These are phyloP conservation scores for Podaxis pistillaris DNA, from an alignment of 768 basidiomycete genomes.

Conservation along the genomic window DNA sequence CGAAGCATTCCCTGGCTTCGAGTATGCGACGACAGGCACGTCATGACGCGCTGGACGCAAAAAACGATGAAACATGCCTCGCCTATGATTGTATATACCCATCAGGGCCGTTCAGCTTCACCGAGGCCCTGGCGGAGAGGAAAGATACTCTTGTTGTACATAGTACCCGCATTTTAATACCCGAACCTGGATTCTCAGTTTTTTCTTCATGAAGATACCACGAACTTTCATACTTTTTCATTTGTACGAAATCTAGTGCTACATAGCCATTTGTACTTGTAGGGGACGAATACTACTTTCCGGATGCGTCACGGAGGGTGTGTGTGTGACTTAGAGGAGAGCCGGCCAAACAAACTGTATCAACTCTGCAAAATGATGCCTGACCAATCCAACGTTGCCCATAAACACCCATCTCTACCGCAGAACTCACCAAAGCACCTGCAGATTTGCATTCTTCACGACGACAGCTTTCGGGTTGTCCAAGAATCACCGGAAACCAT, in stretches of 20 bases:
- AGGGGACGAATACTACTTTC: not conserved
- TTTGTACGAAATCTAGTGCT: constrained; percentile 13
- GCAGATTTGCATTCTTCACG: constrained; percentile 18
- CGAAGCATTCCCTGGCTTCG: constrained; percentile 73
- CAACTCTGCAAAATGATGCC: constrained; percentile 45
- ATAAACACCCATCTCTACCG: constrained; percentile 28
- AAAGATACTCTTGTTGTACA: not conserved
- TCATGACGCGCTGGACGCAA: constrained; percentile 15
- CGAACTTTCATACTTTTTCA: not conserved
- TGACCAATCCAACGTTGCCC: constrained; percentile 33
- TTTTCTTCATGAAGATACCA: constrained; percentile 4
- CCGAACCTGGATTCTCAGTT: constrained; percentile 1
- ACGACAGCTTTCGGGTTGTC: constrained; percentile 30
- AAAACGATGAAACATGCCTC: not conserved
- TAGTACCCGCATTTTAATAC: constrained; percentile 1
- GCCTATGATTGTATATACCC: constrained; percentile 5
- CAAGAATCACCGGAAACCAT: constrained; percentile 65
- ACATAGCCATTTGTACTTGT: constrained; percentile 10
- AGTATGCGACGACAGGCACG: constrained; percentile 46
- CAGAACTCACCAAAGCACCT: constrained; percentile 17
- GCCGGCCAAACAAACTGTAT: constrained; percentile 39
- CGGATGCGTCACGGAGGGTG: not conserved
- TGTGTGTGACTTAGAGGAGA: constrained; percentile 1
- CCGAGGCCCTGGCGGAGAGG: not conserved
- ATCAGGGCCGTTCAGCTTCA: not conserved